Base-by-base conservation (phyloP, 2,329 filamentous ascomycete genomes). In the Fusarium vanettenii region DNA sequence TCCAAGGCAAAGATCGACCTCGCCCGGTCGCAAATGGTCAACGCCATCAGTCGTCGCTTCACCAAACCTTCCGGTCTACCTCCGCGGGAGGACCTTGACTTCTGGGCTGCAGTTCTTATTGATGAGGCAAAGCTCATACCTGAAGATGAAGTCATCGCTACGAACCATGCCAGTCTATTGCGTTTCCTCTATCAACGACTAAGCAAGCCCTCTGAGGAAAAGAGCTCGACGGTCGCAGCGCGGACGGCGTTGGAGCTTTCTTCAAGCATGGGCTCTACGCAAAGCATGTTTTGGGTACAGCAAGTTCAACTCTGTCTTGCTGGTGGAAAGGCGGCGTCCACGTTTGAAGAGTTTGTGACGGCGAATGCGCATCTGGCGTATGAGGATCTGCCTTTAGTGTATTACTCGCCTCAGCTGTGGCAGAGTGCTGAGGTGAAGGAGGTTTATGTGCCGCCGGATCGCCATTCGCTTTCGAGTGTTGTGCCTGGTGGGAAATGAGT, bases 231-330 rank as follows among this genome's bases (percentile, higher is more conserved):
- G 1, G 20, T 68, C 0, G 77, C 74, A 0, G 72, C 73, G 2
- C 59, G 67, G 0, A 59, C 64, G 8, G 76, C 72, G 0, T 5
- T 79, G 50, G 76, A 79, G 25, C 39, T 80, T 4, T 62, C 74
- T 2, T 10, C 43, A 0, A 41, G 60, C 7, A n/a, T 74, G 2
- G 77, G 78, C 0, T 59, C 72, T 13, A 81, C 80, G 0, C 75
- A 77, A 52, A 70, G 74, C 16, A 73, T 76, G 63, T 82, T 82
- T 22, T 82, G 80, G 80, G 74, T 77, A 0, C 79, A 76, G 62
- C 73, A 79, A 35, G 69, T 79, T 1, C 71, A 79, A 11, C 48
- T 71, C 2, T 71, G 60, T 39, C 14, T 79, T 61, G 59, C 72
- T 18, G 39, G 65, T 0, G 27, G 13, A 13, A 64, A 37, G 5